These are phyloP conservation scores for Zangia roseola DNA, from an alignment of 768 basidiomycete genomes.

Conservation along the genomic window DNA sequence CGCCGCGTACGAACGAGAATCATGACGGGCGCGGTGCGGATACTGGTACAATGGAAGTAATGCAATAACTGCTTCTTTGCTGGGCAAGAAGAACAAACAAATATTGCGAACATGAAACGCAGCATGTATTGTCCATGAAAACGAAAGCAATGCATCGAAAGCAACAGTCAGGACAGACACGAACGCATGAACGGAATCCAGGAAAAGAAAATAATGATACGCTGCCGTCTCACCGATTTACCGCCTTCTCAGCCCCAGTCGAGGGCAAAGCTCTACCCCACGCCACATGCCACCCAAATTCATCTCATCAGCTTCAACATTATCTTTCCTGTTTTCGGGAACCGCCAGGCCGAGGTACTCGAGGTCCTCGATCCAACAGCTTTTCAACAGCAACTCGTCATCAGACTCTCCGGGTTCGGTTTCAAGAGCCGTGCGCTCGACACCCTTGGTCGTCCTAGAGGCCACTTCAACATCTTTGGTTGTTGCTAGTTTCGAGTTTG, in stretches of 20 bases:
- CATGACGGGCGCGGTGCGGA: neutral
- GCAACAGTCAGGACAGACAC: neutral
- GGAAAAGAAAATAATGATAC: neutral
- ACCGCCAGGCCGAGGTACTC: constrained; percentile 20
- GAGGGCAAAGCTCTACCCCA: constrained; percentile 4
- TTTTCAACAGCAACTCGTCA: constrained; percentile 22
- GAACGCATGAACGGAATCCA: neutral
- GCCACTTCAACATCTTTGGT: neutral
- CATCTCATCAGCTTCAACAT: constrained; percentile 25
- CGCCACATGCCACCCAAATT: constrained; percentile 22
- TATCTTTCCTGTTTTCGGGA: constrained; percentile 1
- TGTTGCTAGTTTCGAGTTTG: constrained; percentile 22
- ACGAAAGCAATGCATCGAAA: constrained; percentile 4
- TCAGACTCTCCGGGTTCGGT: constrained; percentile 21
- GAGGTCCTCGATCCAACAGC: constrained; percentile 21
- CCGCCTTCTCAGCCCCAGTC: constrained; percentile 8
- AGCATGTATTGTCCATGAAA: constrained; percentile 8
- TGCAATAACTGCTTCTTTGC: neutral
- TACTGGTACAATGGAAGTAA: constrained; percentile 3
- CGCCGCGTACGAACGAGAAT: neutral
- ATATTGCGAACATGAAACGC: neutral
- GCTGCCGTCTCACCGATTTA: neutral
- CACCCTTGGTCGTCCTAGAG: neutral
- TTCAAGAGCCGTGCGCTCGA: neutral
- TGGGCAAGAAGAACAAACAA: neutral